Base-by-base conservation (phyloP, 73 alveolate genomes). In the Loxodes magnus region DNA sequence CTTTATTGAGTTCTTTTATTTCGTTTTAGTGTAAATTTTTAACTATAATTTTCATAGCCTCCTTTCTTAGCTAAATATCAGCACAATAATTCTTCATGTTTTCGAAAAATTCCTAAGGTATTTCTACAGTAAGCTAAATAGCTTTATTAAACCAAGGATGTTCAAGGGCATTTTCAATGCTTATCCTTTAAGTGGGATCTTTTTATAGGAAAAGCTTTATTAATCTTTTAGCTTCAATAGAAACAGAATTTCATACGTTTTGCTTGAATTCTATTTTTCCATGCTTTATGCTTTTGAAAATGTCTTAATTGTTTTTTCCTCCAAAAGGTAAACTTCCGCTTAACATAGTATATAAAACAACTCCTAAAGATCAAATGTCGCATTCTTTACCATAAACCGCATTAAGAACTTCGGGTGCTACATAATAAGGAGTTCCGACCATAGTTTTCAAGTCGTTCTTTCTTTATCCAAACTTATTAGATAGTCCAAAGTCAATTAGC, bases 321-420 rank as follows among this genome's bases (percentile, higher is more conserved):
- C 71, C 77, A 61, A 81, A 86, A 28, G 97, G 97, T 3, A 83
- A 87, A 29, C 76, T 74, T 10, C 97, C 97, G 43, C 85, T 54
- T 35, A 86, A 61, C 69, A 86, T 33, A 38, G 82, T 63, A 56
- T 71, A 80, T 48, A 87, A 63, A 19, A 86, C 64, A 7, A 84
- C 90, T 0, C 97, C 97, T 6, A 86, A 69, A 16, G 89, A 60
- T 92, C 97, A 86, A 14, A 86, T 46, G 63, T 86, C 97, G 37
- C 97, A 86, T 66, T 86, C 59, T 56, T 56, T 70, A 38, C 71
- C 93, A 56, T 86, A 86, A 36, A 64, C 77, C 10, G 94, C 97
- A 61, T 82, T 64, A 43, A 86, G 44, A 6, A 86, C 97, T 57
- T 86, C 97, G 3, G 97, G 97, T n/a, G 97, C 97, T 0, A 86